Conservation (phyloP, 441 rosid species). For the Gossypium davidsonii region DNA sequence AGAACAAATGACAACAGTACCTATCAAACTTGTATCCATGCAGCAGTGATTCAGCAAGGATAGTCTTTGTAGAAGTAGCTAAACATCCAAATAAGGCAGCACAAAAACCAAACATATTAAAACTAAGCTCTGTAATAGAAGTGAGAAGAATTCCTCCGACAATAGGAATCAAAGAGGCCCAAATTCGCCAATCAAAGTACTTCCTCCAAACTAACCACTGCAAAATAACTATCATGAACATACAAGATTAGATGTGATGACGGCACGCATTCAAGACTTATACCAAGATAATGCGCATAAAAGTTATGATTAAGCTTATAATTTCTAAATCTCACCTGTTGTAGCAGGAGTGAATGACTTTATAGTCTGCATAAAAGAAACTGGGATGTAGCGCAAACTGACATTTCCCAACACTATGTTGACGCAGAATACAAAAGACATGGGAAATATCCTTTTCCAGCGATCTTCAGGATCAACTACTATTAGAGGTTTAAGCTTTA, state of each 20-base stretch:
- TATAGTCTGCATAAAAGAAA: slow-evolving; percentile 97
- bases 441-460: slow-evolving; percentile 94
- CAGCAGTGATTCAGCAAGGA: slow-evolving; percentile 94
- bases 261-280: background rate
- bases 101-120: slow-evolving; percentile 90
- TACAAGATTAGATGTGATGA: slow-evolving; percentile 14
- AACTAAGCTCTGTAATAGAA: slow-evolving; percentile 90
- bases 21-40: slow-evolving; percentile 99
- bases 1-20: slow-evolving; percentile 28
- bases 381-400: slow-evolving; percentile 89
- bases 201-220: slow-evolving; percentile 98
- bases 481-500: slow-evolving; percentile 89
- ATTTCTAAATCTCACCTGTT: slow-evolving; percentile 51
- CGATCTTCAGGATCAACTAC: slow-evolving; percentile 84
- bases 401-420: slow-evolving; percentile 94
- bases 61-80: slow-evolving; percentile 98
- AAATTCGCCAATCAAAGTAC: slow-evolving; percentile 92
- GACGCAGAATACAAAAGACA: slow-evolving; percentile 95
- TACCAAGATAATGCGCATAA: background rate
- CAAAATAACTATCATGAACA: slow-evolving; percentile 61
- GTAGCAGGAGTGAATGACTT: slow-evolving; percentile 99
- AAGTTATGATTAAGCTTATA: background rate
- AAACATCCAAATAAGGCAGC: slow-evolving; percentile 97
- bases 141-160: slow-evolving; percentile 97
- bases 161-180: slow-evolving; percentile 91